Conservation (phyloP, 129 eudicot genomes). For the sunflower (Helianthus annuus) region DNA sequence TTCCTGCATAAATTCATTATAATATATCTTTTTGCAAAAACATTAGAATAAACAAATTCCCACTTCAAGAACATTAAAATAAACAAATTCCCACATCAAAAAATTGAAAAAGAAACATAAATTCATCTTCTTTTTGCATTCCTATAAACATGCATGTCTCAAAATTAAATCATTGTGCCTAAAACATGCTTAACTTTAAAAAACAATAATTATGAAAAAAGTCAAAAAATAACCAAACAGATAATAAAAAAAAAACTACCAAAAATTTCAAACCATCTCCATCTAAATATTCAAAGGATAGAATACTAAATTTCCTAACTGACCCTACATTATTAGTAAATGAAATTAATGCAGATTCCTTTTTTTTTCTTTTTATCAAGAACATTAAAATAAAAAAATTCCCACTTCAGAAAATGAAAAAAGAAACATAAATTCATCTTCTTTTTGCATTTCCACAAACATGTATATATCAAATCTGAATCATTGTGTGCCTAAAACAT, state of each 20-base stretch:
- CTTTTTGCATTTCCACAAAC: not conserved
- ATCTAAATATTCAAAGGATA: constrained; percentile 24
- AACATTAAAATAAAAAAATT: constrained; percentile 6
- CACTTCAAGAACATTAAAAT: not conserved
- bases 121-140: not conserved
- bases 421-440: not conserved
- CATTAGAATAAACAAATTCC: constrained; percentile 7
- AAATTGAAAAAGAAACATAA: constrained; percentile 6
- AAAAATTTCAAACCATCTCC: constrained; percentile 24
- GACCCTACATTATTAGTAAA: constrained; percentile 28
- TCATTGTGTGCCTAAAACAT: not conserved
- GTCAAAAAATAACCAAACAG: too few species aligned
- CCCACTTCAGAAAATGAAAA: constrained; percentile 12
- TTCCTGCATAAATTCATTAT: constrained; percentile 46
- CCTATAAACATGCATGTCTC: constrained; percentile 5
- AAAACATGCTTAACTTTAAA: not conserved
- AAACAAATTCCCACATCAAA: constrained; percentile 13
- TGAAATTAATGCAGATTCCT: not conserved
- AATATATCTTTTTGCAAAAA: not conserved
- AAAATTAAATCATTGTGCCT: not conserved
- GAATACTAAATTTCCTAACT: constrained; percentile 3
- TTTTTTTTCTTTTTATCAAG: not conserved
- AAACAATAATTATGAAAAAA: not conserved
- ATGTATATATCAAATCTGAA: not conserved
- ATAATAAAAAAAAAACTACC: not conserved